Evolutionary conservation across 768 basidiomycete genomes (phyloP).

Genomic region (Leccinum arenicola): DNA sequence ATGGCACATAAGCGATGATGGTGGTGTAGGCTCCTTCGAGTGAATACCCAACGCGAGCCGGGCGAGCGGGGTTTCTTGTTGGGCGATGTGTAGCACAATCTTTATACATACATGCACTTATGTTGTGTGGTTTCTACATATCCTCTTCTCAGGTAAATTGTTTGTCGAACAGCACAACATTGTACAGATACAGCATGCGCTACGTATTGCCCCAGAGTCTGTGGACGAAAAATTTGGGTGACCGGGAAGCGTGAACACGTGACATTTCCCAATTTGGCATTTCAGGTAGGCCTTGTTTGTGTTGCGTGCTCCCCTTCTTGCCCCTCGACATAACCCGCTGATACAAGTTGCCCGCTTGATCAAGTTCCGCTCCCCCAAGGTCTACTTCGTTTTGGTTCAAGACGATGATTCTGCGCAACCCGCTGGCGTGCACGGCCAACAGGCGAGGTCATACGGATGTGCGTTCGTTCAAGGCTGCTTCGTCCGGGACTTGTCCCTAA

Average conservation of each 20-base stretch:
- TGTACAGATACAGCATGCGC: no score
- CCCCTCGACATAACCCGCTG: slow-evolving; percentile 37
- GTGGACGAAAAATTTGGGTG: no score
- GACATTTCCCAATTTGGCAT: no score
- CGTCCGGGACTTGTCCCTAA: slow-evolving; percentile 1
- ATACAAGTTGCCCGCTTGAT: slow-evolving; percentile 32
- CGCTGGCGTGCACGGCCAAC: slow-evolving; percentile 59
- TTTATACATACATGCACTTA: not conserved
- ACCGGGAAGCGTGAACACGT: no score
- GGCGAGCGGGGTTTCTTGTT: not conserved
- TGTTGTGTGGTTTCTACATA: no score
- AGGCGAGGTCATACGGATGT: slow-evolving; percentile 75
- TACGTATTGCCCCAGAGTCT: not conserved
- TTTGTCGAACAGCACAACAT: no score
- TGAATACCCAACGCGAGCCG: not conserved
- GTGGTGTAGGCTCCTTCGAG: not conserved
- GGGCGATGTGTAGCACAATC: not conserved
- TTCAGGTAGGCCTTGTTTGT: no score
- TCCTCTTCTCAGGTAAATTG: no score
- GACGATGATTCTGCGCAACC: slow-evolving; percentile 61
- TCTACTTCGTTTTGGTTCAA: slow-evolving; percentile 63
- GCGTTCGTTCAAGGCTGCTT: slow-evolving; percentile 28
- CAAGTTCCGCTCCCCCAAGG: slow-evolving; percentile 53
- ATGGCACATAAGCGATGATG: not conserved
- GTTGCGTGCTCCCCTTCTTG: no score